A percentile compares a stretch with the other conserved stretches of the same genome.
phyloP scores from a whole-genome alignment of 2,329 filamentous ascomycete genomes.

The Mycosphaerelloides madeirae region DNA sequence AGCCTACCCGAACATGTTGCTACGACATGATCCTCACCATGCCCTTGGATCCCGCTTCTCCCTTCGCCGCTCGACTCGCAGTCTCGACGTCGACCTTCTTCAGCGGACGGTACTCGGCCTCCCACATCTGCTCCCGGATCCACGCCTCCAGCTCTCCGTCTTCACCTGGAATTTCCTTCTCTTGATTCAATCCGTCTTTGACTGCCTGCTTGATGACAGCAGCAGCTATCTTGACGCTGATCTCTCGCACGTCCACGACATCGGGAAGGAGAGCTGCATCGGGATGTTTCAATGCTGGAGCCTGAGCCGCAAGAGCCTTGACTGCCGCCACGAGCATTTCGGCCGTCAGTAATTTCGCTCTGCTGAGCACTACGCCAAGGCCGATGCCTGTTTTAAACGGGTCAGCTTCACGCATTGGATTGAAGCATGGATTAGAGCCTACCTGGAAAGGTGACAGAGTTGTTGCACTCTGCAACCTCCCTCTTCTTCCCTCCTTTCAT shows the following conservation, averaged over 20 bases:
- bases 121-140: constrained; percentile 78
- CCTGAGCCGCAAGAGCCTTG: constrained; percentile 64
- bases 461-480: constrained; percentile 78
- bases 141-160: constrained; percentile 60
- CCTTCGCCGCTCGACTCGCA: constrained; percentile 7
- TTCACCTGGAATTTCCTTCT: constrained; percentile 57
- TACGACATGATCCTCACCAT: background rate
- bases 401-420: background rate
- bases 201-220: constrained; percentile 69
- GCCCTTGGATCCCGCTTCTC: constrained; percentile 6
- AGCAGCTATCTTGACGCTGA: constrained; percentile 72
- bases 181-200: constrained; percentile 62
- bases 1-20: no score
- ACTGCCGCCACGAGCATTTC: constrained; percentile 79
- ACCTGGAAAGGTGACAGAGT: constrained; percentile 73
- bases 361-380: constrained; percentile 68
- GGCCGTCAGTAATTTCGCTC: constrained; percentile 63
- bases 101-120: constrained; percentile 59
- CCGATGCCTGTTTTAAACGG: constrained; percentile 59
- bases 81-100: constrained; percentile 4
- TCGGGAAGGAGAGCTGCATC: constrained; percentile 68
- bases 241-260: constrained; percentile 66
- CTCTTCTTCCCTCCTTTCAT: constrained; percentile 48
- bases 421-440: background rate
- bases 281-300: constrained; percentile 63